Conservation (phyloP, 768 basidiomycete species). For the Tylopilus rubrobrunneus region DNA sequence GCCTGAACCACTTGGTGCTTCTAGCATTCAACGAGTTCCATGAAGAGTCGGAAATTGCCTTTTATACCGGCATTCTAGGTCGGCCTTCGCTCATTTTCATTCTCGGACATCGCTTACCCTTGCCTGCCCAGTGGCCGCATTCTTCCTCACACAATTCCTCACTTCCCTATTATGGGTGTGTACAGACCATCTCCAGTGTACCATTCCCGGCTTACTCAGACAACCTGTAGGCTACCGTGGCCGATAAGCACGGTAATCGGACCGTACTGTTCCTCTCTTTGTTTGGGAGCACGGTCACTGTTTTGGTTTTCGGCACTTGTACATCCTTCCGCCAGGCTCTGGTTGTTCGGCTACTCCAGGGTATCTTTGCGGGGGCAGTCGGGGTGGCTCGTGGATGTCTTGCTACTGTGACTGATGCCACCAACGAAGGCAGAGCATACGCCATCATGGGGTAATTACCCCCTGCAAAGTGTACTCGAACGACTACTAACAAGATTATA, state of each 20-base stretch:
- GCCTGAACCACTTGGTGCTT: constrained; percentile 2
- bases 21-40: constrained; percentile 65
- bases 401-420: constrained; percentile 80
- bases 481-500: constrained; percentile 24
- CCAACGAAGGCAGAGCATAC: constrained; percentile 93
- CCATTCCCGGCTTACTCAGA: neutral
- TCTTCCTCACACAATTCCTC: constrained; percentile 94
- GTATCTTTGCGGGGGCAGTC: constrained; percentile 89
- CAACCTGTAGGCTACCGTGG: constrained; percentile 74
- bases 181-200: neutral
- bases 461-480: constrained; percentile 1
- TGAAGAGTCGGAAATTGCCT: constrained; percentile 83
- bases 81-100: constrained; percentile 20
- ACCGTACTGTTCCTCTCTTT: constrained; percentile 82
- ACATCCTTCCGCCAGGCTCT: constrained; percentile 77
- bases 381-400: constrained; percentile 92
- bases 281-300: constrained; percentile 78
- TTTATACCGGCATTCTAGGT: constrained; percentile 86
- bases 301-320: constrained; percentile 73
- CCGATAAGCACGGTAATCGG: constrained; percentile 85
- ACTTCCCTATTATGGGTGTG: constrained; percentile 90
- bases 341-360: constrained; percentile 82
- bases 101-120: constrained; percentile 8
- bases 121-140: constrained; percentile 56
- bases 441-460: constrained; percentile 72